Evolutionary conservation across 2,329 filamentous ascomycete genomes (phyloP).

Genomic region (Ascochyta rabiei): DNA sequence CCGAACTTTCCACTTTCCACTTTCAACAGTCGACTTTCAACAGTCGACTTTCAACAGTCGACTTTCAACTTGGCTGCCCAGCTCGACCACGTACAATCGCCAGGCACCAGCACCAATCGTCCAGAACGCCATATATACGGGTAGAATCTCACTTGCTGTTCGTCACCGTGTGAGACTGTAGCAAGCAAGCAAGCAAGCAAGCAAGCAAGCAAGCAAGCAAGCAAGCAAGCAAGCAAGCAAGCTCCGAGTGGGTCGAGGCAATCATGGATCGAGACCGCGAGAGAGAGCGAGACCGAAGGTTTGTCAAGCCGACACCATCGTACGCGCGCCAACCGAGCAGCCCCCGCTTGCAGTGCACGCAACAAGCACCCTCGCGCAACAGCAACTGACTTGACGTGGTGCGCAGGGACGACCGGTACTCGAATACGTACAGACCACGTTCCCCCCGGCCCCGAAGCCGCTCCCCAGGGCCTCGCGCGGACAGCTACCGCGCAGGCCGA

Average conservation of each 20-base stretch:
- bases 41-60: too few relatives aligned
- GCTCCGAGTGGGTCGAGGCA: constrained; percentile 6
- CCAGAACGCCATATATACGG: background rate
- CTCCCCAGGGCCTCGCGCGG: constrained; percentile 39
- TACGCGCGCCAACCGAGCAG: constrained; percentile 16
- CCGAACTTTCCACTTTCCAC: constrained; percentile 9
- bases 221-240: background rate
- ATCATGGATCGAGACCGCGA: constrained; percentile 51
- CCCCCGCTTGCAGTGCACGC: constrained; percentile 6
- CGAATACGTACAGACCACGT: constrained; percentile 47
- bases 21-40: too few relatives aligned
- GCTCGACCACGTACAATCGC: background rate
- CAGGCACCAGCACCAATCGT: background rate
- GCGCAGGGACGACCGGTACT: constrained; percentile 45
- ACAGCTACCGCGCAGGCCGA: constrained; percentile 46
- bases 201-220: background rate
- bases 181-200: too few relatives aligned
- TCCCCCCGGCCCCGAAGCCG: constrained; percentile 41
- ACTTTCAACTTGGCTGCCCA: constrained; percentile 3
- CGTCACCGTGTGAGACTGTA: background rate
- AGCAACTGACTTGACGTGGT: constrained; percentile 4
- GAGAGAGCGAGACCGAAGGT: constrained; percentile 53
- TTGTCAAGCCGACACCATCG: constrained; percentile 35
- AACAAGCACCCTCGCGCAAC: background rate
- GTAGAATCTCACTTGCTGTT: constrained; percentile 4